Conservation (phyloP, 176 grass and related monocot genomes). For the Saccharum spontaneum region DNA sequence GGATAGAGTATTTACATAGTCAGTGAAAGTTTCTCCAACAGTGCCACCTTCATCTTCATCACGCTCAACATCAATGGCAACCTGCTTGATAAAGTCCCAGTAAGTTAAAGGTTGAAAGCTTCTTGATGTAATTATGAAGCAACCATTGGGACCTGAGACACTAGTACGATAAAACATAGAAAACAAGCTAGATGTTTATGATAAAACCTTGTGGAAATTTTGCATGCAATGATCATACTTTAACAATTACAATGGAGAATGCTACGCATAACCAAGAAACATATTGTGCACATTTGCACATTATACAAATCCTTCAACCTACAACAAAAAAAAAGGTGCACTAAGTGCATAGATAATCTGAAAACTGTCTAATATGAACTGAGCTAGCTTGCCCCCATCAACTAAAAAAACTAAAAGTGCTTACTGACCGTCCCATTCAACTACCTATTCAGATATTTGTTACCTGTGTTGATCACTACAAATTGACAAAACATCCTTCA, state of each 20-base stretch:
- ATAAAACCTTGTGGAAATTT: neutral
- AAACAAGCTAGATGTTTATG: slow-evolving; percentile 21
- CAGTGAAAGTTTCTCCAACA: slow-evolving; percentile 91
- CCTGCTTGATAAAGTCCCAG: slow-evolving; percentile 47
- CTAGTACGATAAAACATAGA: neutral
- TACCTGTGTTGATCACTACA: neutral
- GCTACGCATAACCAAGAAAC: neutral
- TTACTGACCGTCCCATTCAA: neutral
- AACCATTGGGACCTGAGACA: neutral
- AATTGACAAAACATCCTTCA: neutral
- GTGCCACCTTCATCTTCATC: slow-evolving; percentile 98
- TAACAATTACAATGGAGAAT: neutral
- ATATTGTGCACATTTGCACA: neutral
- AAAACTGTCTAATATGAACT: neutral
- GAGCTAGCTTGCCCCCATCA: neutral
- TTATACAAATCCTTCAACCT: neutral
- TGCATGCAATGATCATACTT: neutral
- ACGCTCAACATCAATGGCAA: slow-evolving; percentile 91
- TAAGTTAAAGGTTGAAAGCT: slow-evolving; percentile 3
- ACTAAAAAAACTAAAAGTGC: neutral
- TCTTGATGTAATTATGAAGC: slow-evolving; percentile 12
- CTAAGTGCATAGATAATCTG: slow-evolving; percentile 9
- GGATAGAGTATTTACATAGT: slow-evolving; percentile 69
- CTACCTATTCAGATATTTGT: neutral
- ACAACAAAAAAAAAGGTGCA: neutral